Base-by-base conservation (phyloP, 2,329 filamentous ascomycete species). In the Talaromyces sp. region DNA sequence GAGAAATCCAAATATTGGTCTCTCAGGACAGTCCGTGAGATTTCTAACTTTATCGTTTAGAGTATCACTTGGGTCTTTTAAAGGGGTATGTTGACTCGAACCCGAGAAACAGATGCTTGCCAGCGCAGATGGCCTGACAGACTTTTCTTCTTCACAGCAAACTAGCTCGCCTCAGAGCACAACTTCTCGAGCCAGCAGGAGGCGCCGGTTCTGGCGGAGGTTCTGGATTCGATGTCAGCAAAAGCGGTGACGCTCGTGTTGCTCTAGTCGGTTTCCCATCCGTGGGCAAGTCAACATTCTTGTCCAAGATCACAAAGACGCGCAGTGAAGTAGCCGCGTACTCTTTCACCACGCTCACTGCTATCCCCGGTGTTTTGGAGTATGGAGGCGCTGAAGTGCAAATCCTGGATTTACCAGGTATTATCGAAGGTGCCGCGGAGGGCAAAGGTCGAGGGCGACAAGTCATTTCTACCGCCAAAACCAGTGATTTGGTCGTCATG, bases 281-380 rank as follows among this genome's bases (percentile, higher is more conserved):
- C 0, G 95, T 99, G 57, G 95, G 95, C 75, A 99, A 99, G 81
- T 99, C 95, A 2, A 99, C 95, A 0, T 98, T 99, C 73, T 77
- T 99, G n/a, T 97, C 93, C 55, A 97, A 98, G 73, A 96, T 99
- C 74, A 99, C 95, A 56, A 98, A 96, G 80, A 99, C 96, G 44
- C 92, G 92, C 72, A 96, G 92, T 57, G 93, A 97, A 75, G 92
- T 97, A 30, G 95, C 95, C 0, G 91, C 95, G 0, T 99, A 99
- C 74, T 88, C 93, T 61, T 99, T 99, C 85, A 99, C 95, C 11
- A 99, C 95, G 1, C 82, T 99, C 52, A 99, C 95, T 10, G 96
- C 95, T 39, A 99, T 99, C 68, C 95, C 95, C 1, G 95, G 95
- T 68, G 96, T 99, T 44, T 85, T 99, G 59, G 93, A 97, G 80